Percentiles rank a stretch among this genome's conserved stretches.
These are phyloP conservation scores for Balansia obtecta DNA, from an alignment of 2,329 filamentous ascomycete species.

Conservation along the genomic window DNA sequence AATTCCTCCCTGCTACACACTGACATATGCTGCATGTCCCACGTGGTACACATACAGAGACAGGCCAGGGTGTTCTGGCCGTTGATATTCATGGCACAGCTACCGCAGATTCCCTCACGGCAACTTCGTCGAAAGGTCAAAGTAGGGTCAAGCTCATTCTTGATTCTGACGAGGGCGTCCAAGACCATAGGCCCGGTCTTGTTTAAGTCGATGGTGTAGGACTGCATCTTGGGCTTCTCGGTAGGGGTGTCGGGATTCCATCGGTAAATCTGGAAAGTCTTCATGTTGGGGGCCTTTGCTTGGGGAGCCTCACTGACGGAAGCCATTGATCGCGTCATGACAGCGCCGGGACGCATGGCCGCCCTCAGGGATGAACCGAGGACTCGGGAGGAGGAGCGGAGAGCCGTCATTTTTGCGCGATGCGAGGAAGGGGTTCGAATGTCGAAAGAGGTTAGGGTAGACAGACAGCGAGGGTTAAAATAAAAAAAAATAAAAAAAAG, in stretches of 20 bases:
- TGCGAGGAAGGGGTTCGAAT: neutral
- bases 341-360: constrained; percentile 27
- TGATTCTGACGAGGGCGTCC: constrained; percentile 92
- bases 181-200: constrained; percentile 99
- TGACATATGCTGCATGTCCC: neutral
- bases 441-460: neutral
- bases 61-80: constrained; percentile 96
- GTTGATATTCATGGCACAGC: constrained; percentile 99
- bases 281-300: constrained; percentile 56
- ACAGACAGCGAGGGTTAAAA: too few species aligned
- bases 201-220: constrained; percentile 89
- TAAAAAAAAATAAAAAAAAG: too few species aligned
- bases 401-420: constrained; percentile 41
- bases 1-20: neutral
- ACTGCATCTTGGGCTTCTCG: constrained; percentile 91
- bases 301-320: constrained; percentile 46
- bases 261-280: constrained; percentile 97
- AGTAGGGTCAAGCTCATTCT: constrained; percentile 97
- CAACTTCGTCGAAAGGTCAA: constrained; percentile 93
- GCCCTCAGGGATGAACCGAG: constrained; percentile 32
- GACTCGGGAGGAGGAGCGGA: constrained; percentile 44
- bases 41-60: constrained; percentile 60
- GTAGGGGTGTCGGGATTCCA: constrained; percentile 92
- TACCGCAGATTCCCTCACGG: constrained; percentile 95
- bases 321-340: constrained; percentile 41